phyloP scores from a whole-genome alignment of 106 monocot genomes.

The Dendrobium chrysotoxum region DNA sequence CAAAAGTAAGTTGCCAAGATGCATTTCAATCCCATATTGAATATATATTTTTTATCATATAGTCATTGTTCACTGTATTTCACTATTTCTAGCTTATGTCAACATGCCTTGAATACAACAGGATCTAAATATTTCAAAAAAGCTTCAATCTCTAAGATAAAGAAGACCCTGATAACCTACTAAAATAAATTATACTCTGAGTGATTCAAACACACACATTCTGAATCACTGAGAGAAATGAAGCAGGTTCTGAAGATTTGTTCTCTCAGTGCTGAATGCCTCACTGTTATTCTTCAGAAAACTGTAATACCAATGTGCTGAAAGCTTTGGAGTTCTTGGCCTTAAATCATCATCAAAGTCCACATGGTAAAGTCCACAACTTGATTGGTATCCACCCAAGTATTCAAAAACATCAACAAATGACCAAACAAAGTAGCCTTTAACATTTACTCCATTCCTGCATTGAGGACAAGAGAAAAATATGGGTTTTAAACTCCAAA shows the following conservation, averaged over 20 bases:
- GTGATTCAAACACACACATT: too few species aligned
- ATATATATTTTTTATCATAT: too few species aligned
- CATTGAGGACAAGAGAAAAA: neutral
- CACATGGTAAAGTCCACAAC: conserved; percentile 32
- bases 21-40: too few species aligned
- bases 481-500: too few species aligned
- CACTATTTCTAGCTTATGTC: too few species aligned
- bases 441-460: conserved; percentile 29
- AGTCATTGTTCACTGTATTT: too few species aligned
- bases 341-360: conserved; percentile 26
- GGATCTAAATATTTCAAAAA: too few species aligned
- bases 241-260: neutral
- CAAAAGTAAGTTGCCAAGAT: too few species aligned
- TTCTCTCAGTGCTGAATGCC: neutral
- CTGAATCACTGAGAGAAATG: neutral
- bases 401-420: conserved; percentile 38
- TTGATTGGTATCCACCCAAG: conserved; percentile 11
- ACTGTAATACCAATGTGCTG: conserved; percentile 31
- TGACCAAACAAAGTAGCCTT: conserved; percentile 38
- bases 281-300: conserved; percentile 23
- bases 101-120: too few species aligned
- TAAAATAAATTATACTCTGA: too few species aligned
- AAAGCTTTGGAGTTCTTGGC: conserved; percentile 20
- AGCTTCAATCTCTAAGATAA: too few species aligned
- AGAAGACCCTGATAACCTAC: too few species aligned